phyloP scores from a whole-genome alignment of 441 rosid genomes.

The Rhodomyrtus psidioides region DNA sequence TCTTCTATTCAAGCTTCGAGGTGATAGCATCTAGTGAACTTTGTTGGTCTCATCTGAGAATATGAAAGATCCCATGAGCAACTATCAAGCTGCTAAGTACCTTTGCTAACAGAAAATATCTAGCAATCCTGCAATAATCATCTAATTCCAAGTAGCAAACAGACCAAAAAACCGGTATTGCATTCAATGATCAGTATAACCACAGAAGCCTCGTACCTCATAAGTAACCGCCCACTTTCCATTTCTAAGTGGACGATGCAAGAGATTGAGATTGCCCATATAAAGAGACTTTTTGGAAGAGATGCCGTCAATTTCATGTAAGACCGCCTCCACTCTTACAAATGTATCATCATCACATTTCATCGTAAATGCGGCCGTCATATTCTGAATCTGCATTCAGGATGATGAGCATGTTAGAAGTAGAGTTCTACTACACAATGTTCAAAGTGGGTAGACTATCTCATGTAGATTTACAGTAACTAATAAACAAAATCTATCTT shows the following conservation, averaged over 20 bases:
- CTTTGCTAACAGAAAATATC: background rate
- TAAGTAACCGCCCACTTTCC: constrained; percentile 96
- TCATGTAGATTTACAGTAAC: background rate
- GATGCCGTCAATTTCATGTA: constrained; percentile 67
- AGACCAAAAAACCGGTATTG: background rate
- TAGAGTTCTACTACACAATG: background rate
- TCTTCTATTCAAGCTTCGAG: background rate
- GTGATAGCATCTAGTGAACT: background rate
- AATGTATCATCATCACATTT: constrained; percentile 98
- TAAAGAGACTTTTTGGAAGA: constrained; percentile 61
- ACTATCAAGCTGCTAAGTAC: background rate
- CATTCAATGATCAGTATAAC: background rate
- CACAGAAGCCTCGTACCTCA: constrained; percentile 47
- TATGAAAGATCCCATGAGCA: background rate
- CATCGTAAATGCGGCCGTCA: constrained; percentile 79
- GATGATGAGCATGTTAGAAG: constrained; percentile 4
- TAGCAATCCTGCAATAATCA: background rate
- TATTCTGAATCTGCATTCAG: constrained; percentile 64
- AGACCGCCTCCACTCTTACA: constrained; percentile 64
- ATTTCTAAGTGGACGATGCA: constrained; percentile 85
- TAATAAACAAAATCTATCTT: constrained; percentile 29
- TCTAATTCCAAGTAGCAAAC: background rate
- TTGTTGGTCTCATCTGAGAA: background rate
- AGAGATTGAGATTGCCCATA: constrained; percentile 94
- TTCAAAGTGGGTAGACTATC: background rate